Evolutionary conservation across 768 basidiomycete genomes (phyloP).

Genomic region (Lactarius sanguifluus): DNA sequence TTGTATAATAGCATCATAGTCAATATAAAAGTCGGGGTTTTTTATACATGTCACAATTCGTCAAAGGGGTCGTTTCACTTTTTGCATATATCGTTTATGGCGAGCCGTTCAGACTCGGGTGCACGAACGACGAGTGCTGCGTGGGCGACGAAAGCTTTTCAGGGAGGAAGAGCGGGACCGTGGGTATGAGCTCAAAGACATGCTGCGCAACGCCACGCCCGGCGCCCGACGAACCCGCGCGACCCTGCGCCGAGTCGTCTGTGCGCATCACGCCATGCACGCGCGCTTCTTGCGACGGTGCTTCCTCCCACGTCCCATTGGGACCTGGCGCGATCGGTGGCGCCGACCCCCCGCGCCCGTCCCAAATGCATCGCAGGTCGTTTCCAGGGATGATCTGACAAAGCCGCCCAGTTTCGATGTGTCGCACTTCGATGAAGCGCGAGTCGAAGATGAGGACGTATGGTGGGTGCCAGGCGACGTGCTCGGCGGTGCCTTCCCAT

Average conservation of each 20-base stretch:
- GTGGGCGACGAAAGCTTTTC: constrained; percentile 43
- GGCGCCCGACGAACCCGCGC: constrained; percentile 38
- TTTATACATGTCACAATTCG: neutral
- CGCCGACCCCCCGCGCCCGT: constrained; percentile 58
- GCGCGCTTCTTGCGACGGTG: constrained; percentile 71
- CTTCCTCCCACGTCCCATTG: constrained; percentile 46
- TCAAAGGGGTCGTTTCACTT: neutral
- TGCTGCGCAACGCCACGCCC: constrained; percentile 57
- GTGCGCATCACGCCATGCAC: constrained; percentile 87
- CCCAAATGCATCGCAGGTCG: constrained; percentile 87
- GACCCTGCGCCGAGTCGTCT: constrained; percentile 37
- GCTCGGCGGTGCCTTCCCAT: constrained; percentile 92
- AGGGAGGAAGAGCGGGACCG: constrained; percentile 67
- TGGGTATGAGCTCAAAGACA: constrained; percentile 78
- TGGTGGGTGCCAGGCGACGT: constrained; percentile 85
- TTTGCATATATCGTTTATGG: constrained; percentile 27
- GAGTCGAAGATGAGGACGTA: constrained; percentile 86
- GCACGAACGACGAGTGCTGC: constrained; percentile 34
- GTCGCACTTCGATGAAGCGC: constrained; percentile 88
- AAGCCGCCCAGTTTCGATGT: constrained; percentile 75
- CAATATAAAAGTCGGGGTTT: neutral
- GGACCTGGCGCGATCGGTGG: constrained; percentile 42
- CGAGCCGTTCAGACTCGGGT: constrained; percentile 38
- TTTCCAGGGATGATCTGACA: constrained; percentile 80
- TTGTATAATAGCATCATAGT: neutral